Evolutionary conservation across 805 yeast species (phyloP).

Genomic region (Candida khao-thaluensis): DNA sequence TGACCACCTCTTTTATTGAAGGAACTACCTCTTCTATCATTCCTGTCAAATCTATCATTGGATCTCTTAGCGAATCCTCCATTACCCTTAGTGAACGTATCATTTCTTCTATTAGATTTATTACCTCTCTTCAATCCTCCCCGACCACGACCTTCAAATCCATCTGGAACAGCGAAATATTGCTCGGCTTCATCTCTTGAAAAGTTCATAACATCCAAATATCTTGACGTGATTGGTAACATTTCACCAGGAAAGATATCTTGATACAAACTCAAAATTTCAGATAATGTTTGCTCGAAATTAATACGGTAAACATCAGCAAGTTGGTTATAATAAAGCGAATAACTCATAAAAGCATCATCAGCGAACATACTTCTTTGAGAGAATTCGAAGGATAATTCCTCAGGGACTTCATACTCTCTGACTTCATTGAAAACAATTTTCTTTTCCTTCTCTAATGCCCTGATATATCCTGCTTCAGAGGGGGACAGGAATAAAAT

Average conservation of each 20-base stretch:
- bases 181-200: conserved; percentile 11
- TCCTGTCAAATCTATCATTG: conserved; percentile 4
- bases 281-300: conserved; percentile 1
- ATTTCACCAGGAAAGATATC: conserved; percentile 9
- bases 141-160: conserved; percentile 3
- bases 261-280: conserved; percentile 9
- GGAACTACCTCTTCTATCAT: conserved; percentile 2
- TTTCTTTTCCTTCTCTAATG: conserved; percentile 49
- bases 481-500: conserved; percentile 53
- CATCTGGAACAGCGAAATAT: conserved; percentile 13
- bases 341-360: conserved; percentile 12
- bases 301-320: conserved; percentile 19
- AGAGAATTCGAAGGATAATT: conserved; percentile 22
- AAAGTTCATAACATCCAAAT: conserved; percentile 9
- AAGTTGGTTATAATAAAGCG: conserved; percentile 28
- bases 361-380: conserved; percentile 12
- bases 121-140: conserved; percentile 6
- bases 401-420: conserved; percentile 38
- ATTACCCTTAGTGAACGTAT: conserved; percentile 6
- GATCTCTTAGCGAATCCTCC: background rate
- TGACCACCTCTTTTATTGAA: background rate
- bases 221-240: conserved; percentile 8
- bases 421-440: conserved; percentile 50
- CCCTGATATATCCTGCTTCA: conserved; percentile 56
- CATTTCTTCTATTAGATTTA: too few relatives aligned